A percentile compares a stretch with the other conserved stretches of the same genome.
phyloP scores from a whole-genome alignment of 352 stramenopile genomes.

The Pythium phragmiticola region DNA sequence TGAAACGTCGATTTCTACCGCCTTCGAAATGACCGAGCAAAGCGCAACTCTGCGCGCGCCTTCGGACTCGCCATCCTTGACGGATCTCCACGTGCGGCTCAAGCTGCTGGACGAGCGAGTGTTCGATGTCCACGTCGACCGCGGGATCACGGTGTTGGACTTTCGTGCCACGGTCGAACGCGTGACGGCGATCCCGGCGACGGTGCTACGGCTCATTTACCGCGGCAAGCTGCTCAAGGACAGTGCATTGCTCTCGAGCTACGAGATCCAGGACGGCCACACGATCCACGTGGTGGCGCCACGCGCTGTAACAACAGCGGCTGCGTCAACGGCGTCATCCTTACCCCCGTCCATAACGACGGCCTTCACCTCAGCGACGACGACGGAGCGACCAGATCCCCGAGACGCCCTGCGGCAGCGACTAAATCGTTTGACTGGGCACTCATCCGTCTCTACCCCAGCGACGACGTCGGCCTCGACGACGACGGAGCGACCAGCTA shows the following conservation, averaged over 20 bases:
- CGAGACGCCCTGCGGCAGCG: constrained; percentile 10
- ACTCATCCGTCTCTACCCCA: too few relatives aligned
- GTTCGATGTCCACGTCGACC: constrained; percentile 54
- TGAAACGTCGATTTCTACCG: neutral
- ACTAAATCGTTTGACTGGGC: constrained; percentile 9
- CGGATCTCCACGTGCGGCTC: constrained; percentile 46
- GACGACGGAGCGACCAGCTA: constrained; percentile 4
- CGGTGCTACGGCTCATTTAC: constrained; percentile 91
- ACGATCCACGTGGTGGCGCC: constrained; percentile 89
- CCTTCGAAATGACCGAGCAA: constrained; percentile 6
- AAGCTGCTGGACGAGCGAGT: constrained; percentile 82
- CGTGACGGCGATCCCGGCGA: constrained; percentile 50
- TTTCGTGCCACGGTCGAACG: constrained; percentile 62
- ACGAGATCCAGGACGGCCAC: constrained; percentile 91
- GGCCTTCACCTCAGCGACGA: neutral
- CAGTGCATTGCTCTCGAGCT: constrained; percentile 54
- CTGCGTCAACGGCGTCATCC: neutral
- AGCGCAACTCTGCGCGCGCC: constrained; percentile 6
- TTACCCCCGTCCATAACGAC: neutral
- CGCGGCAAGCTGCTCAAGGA: constrained; percentile 88
- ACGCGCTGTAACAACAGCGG: constrained; percentile 26
- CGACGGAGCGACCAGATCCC: constrained; percentile 1
- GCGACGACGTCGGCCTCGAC: neutral
- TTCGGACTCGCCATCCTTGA: neutral
- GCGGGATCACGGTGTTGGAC: constrained; percentile 47